Conservation (phyloP, 768 basidiomycete species). For the Ramaria sp. region DNA sequence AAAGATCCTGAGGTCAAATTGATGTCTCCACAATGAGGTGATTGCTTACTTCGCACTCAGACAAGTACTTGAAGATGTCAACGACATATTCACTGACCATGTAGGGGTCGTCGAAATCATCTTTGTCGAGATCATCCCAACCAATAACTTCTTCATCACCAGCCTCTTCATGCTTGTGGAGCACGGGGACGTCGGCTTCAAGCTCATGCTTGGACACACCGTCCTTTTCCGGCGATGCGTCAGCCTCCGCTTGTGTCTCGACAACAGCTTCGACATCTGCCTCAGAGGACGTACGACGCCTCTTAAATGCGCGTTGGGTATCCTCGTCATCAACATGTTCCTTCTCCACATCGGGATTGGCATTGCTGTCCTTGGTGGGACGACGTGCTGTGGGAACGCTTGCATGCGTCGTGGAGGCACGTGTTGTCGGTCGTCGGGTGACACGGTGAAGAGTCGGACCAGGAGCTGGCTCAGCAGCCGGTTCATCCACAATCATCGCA, state of each 20-base stretch:
- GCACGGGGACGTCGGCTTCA: slow-evolving; percentile 15
- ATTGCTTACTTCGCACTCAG: slow-evolving; percentile 60
- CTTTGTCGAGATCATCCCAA: slow-evolving; percentile 90
- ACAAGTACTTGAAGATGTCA: slow-evolving; percentile 91
- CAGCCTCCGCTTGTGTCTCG: slow-evolving; percentile 28
- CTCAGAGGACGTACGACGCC: slow-evolving; percentile 64
- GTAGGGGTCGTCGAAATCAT: slow-evolving; percentile 86
- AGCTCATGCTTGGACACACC: slow-evolving; percentile 23
- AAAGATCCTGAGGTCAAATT: not conserved
- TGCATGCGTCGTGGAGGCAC: not conserved
- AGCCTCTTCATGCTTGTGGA: slow-evolving; percentile 38
- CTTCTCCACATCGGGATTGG: not conserved
- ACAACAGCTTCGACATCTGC: slow-evolving; percentile 20
- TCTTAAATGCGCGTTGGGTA: slow-evolving; percentile 52
- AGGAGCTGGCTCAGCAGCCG: slow-evolving; percentile 16
- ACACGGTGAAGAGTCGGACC: slow-evolving; percentile 13
- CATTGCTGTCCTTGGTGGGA: not conserved
- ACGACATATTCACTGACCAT: slow-evolving; percentile 97
- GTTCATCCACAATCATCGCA: slow-evolving; percentile 34
- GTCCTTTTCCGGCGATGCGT: slow-evolving; percentile 30
- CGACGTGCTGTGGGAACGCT: not conserved
- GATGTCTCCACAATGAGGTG: not conserved
- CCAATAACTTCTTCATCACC: slow-evolving; percentile 33
- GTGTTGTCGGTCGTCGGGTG: slow-evolving; percentile 12
- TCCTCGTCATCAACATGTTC: slow-evolving; percentile 8